These are phyloP conservation scores for Gillenia trifoliata DNA, from an alignment of 306 rosid species.

Conservation along the genomic window DNA sequence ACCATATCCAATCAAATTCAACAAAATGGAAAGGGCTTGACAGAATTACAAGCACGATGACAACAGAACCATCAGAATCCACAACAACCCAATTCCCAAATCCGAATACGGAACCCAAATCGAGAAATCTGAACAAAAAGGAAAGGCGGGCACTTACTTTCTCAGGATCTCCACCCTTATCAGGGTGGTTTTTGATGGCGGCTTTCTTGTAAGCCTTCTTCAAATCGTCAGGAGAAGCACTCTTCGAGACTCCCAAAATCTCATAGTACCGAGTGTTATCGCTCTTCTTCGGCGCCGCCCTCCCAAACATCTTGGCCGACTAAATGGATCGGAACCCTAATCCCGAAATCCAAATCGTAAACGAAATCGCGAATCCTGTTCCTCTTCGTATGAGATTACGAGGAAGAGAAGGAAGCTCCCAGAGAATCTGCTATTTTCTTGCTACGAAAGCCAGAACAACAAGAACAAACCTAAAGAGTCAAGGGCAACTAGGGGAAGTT, in stretches of 20 bases:
- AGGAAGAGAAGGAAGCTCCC: background rate
- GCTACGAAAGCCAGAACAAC: background rate
- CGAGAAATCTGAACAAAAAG: background rate
- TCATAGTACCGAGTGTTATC: conserved; percentile 69
- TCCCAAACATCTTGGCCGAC: conserved; percentile 54
- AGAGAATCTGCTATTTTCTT: background rate
- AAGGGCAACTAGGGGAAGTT: accelerated
- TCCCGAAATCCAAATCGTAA: background rate
- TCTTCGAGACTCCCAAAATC: conserved; percentile 65
- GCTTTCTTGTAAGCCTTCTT: conserved; percentile 89
- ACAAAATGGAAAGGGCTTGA: background rate
- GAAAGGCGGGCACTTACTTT: conserved; percentile 32
- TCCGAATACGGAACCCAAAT: background rate
- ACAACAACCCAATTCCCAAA: background rate
- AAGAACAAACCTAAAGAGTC: background rate
- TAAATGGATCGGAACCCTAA: background rate
- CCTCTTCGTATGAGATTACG: background rate
- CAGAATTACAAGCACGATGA: background rate
- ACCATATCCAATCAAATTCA: background rate
- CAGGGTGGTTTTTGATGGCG: conserved; percentile 87
- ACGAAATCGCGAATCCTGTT: background rate
- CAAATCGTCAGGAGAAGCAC: conserved; percentile 69
- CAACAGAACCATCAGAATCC: background rate
- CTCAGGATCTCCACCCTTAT: conserved; percentile 92
- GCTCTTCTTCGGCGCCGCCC: conserved; percentile 69